These are phyloP conservation scores for Martensiomyces pterosporus DNA, from an alignment of 192 early-diverging fungal species.

Conservation along the genomic window DNA sequence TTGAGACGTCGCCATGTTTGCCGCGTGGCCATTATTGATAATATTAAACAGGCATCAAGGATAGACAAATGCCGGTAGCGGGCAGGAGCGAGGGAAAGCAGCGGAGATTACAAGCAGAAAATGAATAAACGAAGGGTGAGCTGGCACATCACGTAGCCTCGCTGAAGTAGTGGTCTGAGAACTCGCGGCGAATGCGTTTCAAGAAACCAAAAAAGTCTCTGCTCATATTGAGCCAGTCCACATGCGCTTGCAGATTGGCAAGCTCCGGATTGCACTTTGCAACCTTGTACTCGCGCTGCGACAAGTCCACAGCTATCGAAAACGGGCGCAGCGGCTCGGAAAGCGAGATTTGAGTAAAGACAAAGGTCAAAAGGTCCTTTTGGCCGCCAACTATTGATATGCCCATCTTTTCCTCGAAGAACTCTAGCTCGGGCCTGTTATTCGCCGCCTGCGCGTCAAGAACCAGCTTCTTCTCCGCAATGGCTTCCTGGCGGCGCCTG, in stretches of 20 bases:
- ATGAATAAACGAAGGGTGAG: no score
- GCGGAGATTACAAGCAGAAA: no score
- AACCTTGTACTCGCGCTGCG: conserved; percentile 54
- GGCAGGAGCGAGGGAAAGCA: no score
- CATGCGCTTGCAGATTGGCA: conserved; percentile 38
- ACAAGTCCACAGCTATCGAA: conserved; percentile 56
- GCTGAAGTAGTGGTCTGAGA: conserved; percentile 44
- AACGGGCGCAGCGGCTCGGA: conserved; percentile 52
- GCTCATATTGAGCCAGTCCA: conserved; percentile 56
- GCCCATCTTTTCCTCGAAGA: conserved; percentile 51
- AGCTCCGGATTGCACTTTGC: conserved; percentile 53
- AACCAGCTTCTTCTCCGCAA: conserved; percentile 48
- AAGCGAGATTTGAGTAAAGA: conserved; percentile 62
- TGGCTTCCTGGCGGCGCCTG: conserved; percentile 48
- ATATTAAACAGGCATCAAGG: no score
- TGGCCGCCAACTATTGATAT: conserved; percentile 44
- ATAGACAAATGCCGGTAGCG: no score
- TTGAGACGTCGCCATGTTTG: not conserved
- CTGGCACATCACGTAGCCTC: conserved; percentile 6
- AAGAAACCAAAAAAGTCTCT: conserved; percentile 70
- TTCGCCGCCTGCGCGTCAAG: conserved; percentile 49
- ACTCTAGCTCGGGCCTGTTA: conserved; percentile 57
- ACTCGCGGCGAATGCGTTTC: conserved; percentile 60
- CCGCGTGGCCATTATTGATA: not conserved
- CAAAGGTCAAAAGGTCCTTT: conserved; percentile 58